These are phyloP conservation scores for Populus euphratica DNA, from an alignment of 345 rosid species.

Conservation along the genomic window DNA sequence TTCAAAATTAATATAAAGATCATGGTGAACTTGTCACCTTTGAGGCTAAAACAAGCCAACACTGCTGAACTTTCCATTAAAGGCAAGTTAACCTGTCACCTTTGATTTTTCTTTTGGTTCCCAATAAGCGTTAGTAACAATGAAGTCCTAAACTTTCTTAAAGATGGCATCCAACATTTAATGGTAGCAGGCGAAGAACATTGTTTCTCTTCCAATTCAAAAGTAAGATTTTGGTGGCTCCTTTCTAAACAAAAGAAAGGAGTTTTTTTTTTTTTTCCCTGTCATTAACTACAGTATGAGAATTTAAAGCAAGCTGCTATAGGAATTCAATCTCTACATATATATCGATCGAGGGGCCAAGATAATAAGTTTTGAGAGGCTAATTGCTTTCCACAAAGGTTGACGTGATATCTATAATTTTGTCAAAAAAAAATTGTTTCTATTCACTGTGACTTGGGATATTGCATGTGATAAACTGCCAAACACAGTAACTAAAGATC, in stretches of 20 bases:
- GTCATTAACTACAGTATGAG: not conserved
- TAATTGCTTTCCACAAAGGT: not conserved
- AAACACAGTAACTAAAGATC: not conserved
- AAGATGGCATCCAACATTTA: not conserved
- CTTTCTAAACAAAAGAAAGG: not conserved
- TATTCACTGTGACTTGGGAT: not conserved
- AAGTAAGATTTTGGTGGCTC: not conserved
- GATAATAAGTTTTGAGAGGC: not conserved
- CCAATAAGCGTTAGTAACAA: not conserved
- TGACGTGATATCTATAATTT: not conserved
- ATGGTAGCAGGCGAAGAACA: not conserved
- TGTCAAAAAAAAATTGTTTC: not conserved
- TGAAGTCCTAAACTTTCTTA: not conserved
- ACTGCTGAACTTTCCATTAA: no score
- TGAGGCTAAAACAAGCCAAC: not conserved
- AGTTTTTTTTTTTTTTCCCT: not conserved
- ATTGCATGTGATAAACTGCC: not conserved
- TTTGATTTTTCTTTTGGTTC: not conserved
- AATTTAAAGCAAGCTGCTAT: not conserved
- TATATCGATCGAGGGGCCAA: no score
- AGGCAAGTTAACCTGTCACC: not conserved
- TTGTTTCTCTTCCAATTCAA: not conserved
- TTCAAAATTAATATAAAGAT: not conserved
- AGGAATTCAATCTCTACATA: not conserved
- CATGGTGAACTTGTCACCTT: not conserved